A percentile compares a stretch with the other conserved stretches of the same genome.
These are phyloP conservation scores for Metschnikowia drakensbergensis DNA, from an alignment of 805 yeast genomes.

Conservation along the genomic window DNA sequence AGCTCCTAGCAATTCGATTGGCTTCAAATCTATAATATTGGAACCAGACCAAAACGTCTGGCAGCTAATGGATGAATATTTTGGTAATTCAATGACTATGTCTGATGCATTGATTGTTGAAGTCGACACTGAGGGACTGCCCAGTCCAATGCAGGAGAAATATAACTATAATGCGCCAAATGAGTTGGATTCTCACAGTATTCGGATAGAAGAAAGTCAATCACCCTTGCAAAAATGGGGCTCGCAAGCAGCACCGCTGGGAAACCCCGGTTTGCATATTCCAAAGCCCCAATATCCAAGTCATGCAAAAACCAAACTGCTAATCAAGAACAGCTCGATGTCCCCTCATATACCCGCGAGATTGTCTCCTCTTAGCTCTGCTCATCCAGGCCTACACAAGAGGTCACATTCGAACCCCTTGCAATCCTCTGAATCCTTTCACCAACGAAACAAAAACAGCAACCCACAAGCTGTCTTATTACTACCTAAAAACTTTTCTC, in stretches of 20 bases:
- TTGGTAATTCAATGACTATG: conserved; percentile 66
- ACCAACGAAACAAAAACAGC: conserved; percentile 8
- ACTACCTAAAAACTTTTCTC: conserved; percentile 46
- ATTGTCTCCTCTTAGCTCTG: conserved; percentile 3
- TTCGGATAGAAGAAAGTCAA: neutral
- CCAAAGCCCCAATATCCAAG: conserved; percentile 33
- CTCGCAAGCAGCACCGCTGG: neutral
- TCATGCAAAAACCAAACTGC: conserved; percentile 9
- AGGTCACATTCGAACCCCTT: conserved; percentile 36
- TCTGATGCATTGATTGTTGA: conserved; percentile 62
- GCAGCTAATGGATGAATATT: conserved; percentile 54
- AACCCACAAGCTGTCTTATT: conserved; percentile 46
- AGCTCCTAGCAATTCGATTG: neutral
- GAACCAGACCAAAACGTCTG: conserved; percentile 65
- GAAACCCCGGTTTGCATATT: conserved; percentile 22
- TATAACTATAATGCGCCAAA: neutral
- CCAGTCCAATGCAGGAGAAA: neutral
- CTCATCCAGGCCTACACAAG: conserved; percentile 19
- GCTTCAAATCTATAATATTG: conserved; percentile 17
- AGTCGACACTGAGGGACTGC: conserved; percentile 4
- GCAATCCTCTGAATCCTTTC: conserved; percentile 18
- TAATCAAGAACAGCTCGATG: conserved; percentile 9
- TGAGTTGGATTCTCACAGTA: neutral
- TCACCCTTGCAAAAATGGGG: conserved; percentile 5
- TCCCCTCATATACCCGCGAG: conserved; percentile 8